Percentiles rank a stretch among this genome's conserved stretches.
phyloP scores from a whole-genome alignment of 805 yeast genomes.

The Blastobotrys muscicola region DNA sequence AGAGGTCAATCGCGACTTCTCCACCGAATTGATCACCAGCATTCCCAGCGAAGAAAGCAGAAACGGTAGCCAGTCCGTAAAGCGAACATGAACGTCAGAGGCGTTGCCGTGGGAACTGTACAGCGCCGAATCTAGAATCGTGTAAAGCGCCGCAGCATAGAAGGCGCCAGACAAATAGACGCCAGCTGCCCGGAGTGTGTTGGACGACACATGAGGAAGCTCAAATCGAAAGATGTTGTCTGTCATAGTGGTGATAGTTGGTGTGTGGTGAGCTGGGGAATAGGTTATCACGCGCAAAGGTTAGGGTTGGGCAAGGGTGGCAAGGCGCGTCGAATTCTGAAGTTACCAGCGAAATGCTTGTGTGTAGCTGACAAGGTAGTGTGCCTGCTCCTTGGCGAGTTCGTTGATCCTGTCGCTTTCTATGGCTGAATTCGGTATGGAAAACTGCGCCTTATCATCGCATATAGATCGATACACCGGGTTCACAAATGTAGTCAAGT shows the following conservation, averaged over 20 bases:
- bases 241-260: background rate
- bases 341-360: too few species aligned
- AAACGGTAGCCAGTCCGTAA: constrained; percentile 93
- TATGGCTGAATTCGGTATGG: too few species aligned
- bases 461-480: too few species aligned
- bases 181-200: constrained; percentile 59
- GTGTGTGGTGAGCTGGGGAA: too few species aligned
- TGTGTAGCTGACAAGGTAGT: too few species aligned
- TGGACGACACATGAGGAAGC: constrained; percentile 56
- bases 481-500: too few species aligned
- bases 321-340: too few species aligned
- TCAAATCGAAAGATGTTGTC: constrained; percentile 47
- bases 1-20: constrained; percentile 44
- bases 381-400: too few species aligned
- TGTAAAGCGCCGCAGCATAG: constrained; percentile 60
- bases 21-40: constrained; percentile 66
- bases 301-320: too few species aligned
- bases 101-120: constrained; percentile 80
- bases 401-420: too few species aligned
- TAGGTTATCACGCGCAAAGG: too few species aligned
- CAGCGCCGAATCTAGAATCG: constrained; percentile 79
- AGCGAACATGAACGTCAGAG: constrained; percentile 75
- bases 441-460: too few species aligned
- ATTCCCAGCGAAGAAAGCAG: constrained; percentile 84
- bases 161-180: constrained; percentile 46